Percentiles rank a stretch among this genome's conserved stretches.
phyloP scores from a whole-genome alignment of 2,329 filamentous ascomycete genomes.

The Tolypocladium pustulatum region DNA sequence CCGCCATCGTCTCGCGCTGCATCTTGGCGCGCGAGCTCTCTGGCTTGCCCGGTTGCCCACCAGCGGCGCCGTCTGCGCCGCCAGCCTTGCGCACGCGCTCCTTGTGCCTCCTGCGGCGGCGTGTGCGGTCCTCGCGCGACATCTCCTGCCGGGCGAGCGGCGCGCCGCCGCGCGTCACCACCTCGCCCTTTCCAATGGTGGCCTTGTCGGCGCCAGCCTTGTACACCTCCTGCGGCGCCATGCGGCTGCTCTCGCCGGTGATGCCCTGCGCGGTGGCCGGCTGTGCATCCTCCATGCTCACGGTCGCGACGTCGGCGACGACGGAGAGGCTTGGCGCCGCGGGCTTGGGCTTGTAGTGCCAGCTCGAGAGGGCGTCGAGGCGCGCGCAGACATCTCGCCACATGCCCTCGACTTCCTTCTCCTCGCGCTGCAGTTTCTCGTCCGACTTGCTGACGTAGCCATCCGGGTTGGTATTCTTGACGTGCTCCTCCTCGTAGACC shows the following conservation, averaged over 20 bases:
- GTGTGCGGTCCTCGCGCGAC: slow-evolving; percentile 72
- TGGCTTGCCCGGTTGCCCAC: slow-evolving; percentile 4
- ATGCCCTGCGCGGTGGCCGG: slow-evolving; percentile 72
- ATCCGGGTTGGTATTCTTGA: slow-evolving; percentile 65
- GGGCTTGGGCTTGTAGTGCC: slow-evolving; percentile 90
- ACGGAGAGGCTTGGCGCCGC: slow-evolving; percentile 73
- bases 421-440: slow-evolving; percentile 72
- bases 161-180: slow-evolving; percentile 67
- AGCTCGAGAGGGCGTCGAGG: slow-evolving; percentile 82
- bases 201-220: slow-evolving; percentile 64
- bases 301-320: slow-evolving; percentile 80
- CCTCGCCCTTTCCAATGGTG: slow-evolving; percentile 53
- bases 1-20: slow-evolving; percentile 43
- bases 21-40: slow-evolving; percentile 45
- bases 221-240: slow-evolving; percentile 94
- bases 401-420: slow-evolving; percentile 69
- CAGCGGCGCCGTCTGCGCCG: slow-evolving; percentile 20
- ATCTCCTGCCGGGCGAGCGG: slow-evolving; percentile 78
- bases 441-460: slow-evolving; percentile 73
- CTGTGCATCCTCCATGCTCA: slow-evolving; percentile 91
- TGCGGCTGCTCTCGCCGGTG: slow-evolving; percentile 55
- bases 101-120: slow-evolving; percentile 71
- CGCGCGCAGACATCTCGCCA: slow-evolving; percentile 75
- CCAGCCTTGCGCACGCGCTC: slow-evolving; percentile 68
- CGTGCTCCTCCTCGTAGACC: slow-evolving; percentile 87